Conservation (phyloP, 1,284 basidiomycete species). For the Ganoderma lucidum region DNA sequence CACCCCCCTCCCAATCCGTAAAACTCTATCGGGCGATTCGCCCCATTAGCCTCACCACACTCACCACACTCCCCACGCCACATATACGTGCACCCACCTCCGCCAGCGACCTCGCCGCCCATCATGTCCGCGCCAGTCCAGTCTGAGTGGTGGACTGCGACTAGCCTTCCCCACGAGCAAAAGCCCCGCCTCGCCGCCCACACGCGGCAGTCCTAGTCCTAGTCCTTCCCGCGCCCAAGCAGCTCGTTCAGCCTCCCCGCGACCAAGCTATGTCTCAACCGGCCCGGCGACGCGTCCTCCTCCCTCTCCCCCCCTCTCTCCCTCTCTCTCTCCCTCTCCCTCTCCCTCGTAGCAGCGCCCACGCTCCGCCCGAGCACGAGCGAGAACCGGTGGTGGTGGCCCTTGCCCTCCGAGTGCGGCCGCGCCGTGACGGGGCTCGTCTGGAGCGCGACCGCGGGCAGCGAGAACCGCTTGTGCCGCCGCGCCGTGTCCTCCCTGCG, state of each 20-base stretch:
- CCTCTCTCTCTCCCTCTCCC: too few species aligned
- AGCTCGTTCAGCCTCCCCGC: constrained; percentile 48
- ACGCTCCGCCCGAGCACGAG: constrained; percentile 57
- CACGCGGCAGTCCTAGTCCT: not conserved
- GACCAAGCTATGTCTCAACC: constrained; percentile 42
- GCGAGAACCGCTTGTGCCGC: constrained; percentile 72
- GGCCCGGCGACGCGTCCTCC: constrained; percentile 21
- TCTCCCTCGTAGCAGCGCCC: constrained; percentile 1
- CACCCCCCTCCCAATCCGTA: not conserved
- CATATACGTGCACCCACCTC: not conserved
- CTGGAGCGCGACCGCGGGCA: constrained; percentile 77
- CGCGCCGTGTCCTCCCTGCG: constrained; percentile 66
- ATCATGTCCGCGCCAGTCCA: not conserved
- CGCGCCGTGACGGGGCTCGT: constrained; percentile 74
- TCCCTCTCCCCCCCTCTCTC: not conserved
- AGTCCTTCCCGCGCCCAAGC: constrained; percentile 41
- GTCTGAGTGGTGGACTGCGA: not conserved
- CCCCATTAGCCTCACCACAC: constrained; percentile 2
- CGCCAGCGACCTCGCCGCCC: not conserved
- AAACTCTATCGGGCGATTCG: constrained; percentile 4
- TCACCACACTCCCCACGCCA: not conserved
- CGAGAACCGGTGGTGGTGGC: constrained; percentile 65
- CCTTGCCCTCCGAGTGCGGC: constrained; percentile 48
- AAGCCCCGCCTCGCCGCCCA: too few species aligned
- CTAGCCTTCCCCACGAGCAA: constrained; percentile 20